phyloP scores from a whole-genome alignment of 129 eudicot genomes.

The Ambrosia artemisiifolia region DNA sequence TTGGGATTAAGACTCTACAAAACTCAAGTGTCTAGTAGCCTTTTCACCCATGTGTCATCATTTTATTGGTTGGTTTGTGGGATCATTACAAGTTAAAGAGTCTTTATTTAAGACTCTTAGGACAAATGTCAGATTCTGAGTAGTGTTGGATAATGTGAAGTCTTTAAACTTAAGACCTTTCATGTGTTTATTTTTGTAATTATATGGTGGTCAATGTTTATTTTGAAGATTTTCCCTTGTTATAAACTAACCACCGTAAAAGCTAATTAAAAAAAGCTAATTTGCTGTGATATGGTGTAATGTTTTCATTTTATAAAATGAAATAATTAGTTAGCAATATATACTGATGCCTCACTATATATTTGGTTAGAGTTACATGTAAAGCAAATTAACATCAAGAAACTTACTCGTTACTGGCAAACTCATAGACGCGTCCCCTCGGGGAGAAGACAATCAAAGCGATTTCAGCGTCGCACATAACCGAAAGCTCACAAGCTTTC shows the following conservation, averaged over 20 bases:
- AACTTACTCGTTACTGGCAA: slow-evolving; percentile 22
- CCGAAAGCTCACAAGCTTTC: slow-evolving; percentile 57
- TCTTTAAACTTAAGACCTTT: too few species aligned
- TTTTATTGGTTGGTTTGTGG: too few species aligned
- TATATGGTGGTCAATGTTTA: too few species aligned
- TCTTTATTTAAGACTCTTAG: too few species aligned
- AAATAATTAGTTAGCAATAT: not conserved
- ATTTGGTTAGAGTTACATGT: not conserved
- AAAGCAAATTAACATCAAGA: slow-evolving; percentile 2
- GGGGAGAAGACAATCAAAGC: slow-evolving; percentile 47
- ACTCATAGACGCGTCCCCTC: slow-evolving; percentile 41
- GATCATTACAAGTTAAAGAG: too few species aligned
- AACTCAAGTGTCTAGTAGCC: too few species aligned
- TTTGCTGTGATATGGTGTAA: not conserved
- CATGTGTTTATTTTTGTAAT: too few species aligned
- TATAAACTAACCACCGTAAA: not conserved
- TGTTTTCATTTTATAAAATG: not conserved
- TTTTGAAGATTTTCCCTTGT: too few species aligned
- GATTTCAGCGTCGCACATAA: slow-evolving; percentile 61
- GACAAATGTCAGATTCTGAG: too few species aligned
- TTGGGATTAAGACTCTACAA: too few species aligned
- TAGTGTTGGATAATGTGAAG: too few species aligned
- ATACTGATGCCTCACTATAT: not conserved
- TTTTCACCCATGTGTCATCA: too few species aligned
- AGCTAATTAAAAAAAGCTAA: not conserved